Percentiles rank a stretch among this genome's conserved stretches.
Conservation (phyloP, 345 rosid species). For the Aegle marmelos region DNA sequence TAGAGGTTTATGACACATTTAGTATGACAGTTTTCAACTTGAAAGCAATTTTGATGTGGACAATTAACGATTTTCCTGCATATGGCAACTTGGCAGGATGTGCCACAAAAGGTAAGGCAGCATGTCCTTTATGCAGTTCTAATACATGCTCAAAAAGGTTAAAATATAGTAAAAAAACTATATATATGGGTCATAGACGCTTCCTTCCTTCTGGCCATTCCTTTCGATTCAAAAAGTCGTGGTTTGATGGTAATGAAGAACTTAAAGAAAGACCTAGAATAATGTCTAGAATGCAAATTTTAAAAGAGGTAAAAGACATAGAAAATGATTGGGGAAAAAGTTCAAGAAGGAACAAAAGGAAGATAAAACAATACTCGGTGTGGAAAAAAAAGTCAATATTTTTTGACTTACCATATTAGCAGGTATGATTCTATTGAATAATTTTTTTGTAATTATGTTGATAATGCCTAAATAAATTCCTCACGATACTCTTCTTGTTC, state of each 20-base stretch:
- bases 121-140: background rate
- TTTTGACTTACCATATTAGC: too few species aligned
- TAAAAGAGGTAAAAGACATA: too few species aligned
- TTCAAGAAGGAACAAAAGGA: too few species aligned
- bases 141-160: background rate
- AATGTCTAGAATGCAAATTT: too few species aligned
- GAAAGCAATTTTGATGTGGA: background rate
- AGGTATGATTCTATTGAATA: too few species aligned
- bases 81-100: background rate
- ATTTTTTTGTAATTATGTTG: too few species aligned
- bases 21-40: background rate
- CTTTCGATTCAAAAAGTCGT: background rate
- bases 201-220: background rate
- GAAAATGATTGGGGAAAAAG: too few species aligned
- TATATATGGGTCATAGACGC: background rate
- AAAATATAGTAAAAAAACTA: background rate
- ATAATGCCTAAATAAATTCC: too few species aligned
- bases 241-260: background rate
- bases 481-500: too few species aligned
- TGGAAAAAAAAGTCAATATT: too few species aligned
- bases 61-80: background rate
- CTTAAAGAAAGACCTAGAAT: too few species aligned
- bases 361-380: too few species aligned
- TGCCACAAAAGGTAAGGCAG: background rate
- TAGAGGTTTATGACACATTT: background rate